Conservation (phyloP, 305 asterid genomes). For the Fraxinus xanthoxyloides region DNA sequence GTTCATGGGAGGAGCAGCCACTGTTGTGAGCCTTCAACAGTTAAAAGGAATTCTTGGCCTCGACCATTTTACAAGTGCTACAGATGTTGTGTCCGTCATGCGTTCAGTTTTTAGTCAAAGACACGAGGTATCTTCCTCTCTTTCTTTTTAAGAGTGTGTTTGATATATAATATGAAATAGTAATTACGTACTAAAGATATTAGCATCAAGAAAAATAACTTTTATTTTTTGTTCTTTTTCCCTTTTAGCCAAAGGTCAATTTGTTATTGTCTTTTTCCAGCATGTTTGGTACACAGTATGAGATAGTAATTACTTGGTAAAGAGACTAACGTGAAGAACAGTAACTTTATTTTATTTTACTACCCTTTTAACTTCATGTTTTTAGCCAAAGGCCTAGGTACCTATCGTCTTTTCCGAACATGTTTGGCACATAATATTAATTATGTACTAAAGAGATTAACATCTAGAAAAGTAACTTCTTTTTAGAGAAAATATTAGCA, state of each 20-base stretch:
- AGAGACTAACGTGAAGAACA: background rate
- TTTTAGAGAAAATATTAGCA: too few species aligned
- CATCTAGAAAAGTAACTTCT: too few species aligned
- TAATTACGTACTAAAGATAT: background rate
- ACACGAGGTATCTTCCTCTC: background rate
- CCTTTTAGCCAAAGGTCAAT: background rate
- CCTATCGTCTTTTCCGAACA: background rate
- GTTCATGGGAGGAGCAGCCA: constrained; percentile 34
- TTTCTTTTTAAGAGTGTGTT: background rate
- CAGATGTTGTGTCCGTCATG: constrained; percentile 16
- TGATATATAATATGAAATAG: background rate
- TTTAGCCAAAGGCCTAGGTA: background rate
- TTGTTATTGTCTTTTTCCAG: background rate
- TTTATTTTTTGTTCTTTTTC: background rate
- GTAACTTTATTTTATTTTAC: too few species aligned
- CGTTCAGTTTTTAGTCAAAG: constrained; percentile 11
- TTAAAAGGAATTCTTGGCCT: constrained; percentile 27
- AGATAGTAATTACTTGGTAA: background rate
- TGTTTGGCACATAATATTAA: background rate
- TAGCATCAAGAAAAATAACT: background rate
- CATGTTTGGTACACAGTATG: background rate
- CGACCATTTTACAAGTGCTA: constrained; percentile 23
- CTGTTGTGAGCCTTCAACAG: constrained; percentile 31
- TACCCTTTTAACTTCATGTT: background rate
- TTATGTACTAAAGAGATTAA: too few species aligned